phyloP scores from a whole-genome alignment of 2,329 filamentous ascomycete genomes.

The Trematosphaeria pertusa region DNA sequence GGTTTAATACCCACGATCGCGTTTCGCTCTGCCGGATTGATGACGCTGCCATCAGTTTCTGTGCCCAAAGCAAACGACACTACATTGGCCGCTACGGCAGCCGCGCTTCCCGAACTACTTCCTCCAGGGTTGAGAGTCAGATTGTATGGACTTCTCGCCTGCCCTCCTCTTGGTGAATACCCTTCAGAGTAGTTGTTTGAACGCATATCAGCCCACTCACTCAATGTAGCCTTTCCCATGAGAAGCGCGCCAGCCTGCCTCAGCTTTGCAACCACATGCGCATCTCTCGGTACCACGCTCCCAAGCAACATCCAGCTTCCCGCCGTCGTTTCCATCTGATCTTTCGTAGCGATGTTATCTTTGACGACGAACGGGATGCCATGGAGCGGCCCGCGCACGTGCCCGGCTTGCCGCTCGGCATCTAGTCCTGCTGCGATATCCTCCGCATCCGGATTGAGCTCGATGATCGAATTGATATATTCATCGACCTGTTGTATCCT shows the following conservation, averaged over 20 bases:
- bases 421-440: conserved; percentile 68
- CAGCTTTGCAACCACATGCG: conserved; percentile 66
- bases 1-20: conserved; percentile 77
- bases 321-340: conserved; percentile 76
- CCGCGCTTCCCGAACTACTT: conserved; percentile 70
- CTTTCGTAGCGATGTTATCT: conserved; percentile 64
- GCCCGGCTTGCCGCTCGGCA: conserved; percentile 63
- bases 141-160: conserved; percentile 64
- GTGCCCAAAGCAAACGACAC: conserved; percentile 72
- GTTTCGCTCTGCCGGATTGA: conserved; percentile 74
- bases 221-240: conserved; percentile 73
- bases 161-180: conserved; percentile 40
- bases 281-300: conserved; percentile 71
- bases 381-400: conserved; percentile 70
- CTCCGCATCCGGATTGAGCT: conserved; percentile 72
- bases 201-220: conserved; percentile 69
- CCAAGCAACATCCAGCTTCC: conserved; percentile 73
- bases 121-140: conserved; percentile 71
- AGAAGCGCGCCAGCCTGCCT: conserved; percentile 72
- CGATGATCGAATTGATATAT: conserved; percentile 69
- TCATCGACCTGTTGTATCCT: conserved; percentile 67
- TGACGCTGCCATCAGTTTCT: conserved; percentile 73
- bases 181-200: conserved; percentile 44
- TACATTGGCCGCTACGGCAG: conserved; percentile 69
- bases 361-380: conserved; percentile 80